phyloP scores from a whole-genome alignment of 2,329 filamentous ascomycete species.

The Elsinoe fawcettii region DNA sequence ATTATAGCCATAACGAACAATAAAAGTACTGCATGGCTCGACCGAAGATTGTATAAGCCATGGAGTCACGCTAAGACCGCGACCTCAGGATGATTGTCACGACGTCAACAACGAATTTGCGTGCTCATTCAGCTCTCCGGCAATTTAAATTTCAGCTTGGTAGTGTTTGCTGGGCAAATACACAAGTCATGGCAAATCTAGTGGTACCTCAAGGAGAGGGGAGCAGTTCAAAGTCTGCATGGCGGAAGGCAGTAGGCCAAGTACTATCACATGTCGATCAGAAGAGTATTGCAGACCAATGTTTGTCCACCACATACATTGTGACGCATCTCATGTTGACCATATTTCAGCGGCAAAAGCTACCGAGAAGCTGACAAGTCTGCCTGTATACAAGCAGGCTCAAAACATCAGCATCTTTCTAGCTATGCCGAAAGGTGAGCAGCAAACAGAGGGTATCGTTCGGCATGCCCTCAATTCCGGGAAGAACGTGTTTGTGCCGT shows the following conservation, averaged over 20 bases:
- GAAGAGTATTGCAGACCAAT: conserved; percentile 61
- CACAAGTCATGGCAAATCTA: conserved; percentile 5
- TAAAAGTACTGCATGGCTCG: no score
- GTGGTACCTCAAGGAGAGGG: neutral
- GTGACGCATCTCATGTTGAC: conserved; percentile 15
- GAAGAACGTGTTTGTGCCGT: conserved; percentile 88
- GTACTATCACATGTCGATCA: conserved; percentile 53
- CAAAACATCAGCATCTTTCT: conserved; percentile 76
- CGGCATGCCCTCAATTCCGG: conserved; percentile 66
- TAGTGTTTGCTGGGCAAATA: conserved; percentile 4
- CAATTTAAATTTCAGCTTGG: neutral
- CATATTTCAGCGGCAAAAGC: conserved; percentile 52
- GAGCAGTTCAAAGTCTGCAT: conserved; percentile 44
- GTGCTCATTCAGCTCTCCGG: neutral
- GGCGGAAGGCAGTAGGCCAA: conserved; percentile 59
- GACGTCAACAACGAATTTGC: neutral
- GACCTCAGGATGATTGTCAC: neutral
- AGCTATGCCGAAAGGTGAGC: conserved; percentile 82
- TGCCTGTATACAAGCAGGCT: conserved; percentile 69
- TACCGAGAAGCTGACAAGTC: conserved; percentile 55
- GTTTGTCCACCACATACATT: conserved; percentile 42
- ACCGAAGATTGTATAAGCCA: neutral
- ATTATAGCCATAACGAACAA: no score
- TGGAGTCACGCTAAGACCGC: neutral
- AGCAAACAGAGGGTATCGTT: conserved; percentile 77